These are phyloP conservation scores for Chrysoporthe deuterocubensis DNA, from an alignment of 2,329 filamentous ascomycete genomes.

Conservation along the genomic window DNA sequence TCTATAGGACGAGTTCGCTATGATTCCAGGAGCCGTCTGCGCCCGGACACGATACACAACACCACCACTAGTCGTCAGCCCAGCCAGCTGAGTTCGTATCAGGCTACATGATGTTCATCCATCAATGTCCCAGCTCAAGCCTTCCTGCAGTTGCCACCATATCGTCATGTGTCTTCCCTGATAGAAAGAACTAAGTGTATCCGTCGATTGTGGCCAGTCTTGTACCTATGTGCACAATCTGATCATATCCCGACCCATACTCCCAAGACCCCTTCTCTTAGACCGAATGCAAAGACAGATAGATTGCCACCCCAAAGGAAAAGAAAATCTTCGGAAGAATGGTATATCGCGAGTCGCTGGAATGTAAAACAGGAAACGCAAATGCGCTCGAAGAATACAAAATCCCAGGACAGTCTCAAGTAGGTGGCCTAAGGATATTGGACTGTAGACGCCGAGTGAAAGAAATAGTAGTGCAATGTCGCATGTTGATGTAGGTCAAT, in stretches of 20 bases:
- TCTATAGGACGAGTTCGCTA: not conserved
- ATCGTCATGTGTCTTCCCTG: not conserved
- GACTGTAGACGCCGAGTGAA: not conserved
- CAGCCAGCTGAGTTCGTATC: not conserved
- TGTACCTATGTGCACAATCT: not conserved
- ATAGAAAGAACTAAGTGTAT: not conserved
- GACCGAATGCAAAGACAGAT: not conserved
- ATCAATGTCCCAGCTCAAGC: not conserved
- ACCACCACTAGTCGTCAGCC: not conserved
- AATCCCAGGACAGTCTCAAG: not conserved
- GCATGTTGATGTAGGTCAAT: not conserved
- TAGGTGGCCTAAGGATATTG: not conserved
- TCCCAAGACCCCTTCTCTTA: not conserved
- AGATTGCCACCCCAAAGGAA: not conserved
- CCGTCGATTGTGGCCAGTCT: not conserved
- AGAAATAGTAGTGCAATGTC: not conserved
- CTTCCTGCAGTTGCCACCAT: not conserved
- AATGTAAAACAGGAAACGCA: not conserved
- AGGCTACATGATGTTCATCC: not conserved
- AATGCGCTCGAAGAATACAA: conserved; percentile 4
- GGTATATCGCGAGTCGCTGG: conserved; percentile 20
- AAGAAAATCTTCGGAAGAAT: conserved; percentile 3
- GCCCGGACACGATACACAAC: not conserved
- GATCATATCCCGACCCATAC: not conserved
- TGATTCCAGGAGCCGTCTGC: not conserved